Conservation (phyloP, 169 alveolate species). For the Eimeria maxima region DNA sequence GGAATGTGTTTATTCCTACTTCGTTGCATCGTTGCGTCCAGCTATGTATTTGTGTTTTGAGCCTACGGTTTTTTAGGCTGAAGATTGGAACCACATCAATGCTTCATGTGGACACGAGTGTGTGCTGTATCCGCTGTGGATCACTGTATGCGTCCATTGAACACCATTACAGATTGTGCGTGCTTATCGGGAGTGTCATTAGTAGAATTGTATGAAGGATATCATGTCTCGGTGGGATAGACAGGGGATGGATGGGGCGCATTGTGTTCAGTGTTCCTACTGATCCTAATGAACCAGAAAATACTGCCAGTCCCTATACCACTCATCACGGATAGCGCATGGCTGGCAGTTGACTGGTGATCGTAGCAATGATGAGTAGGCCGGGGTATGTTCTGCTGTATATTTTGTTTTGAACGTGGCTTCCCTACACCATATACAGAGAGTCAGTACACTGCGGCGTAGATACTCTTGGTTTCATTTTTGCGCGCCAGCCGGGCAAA, state of each 20-base stretch:
- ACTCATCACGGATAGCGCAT: neutral
- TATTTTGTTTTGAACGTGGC: neutral
- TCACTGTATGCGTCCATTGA: neutral
- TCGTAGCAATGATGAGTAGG: neutral
- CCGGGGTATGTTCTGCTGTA: neutral
- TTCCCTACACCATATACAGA: neutral
- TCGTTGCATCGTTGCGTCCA: neutral
- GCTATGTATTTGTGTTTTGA: neutral
- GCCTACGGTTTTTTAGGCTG: neutral
- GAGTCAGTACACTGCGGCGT: neutral
- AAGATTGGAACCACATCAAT: neutral
- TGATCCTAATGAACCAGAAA: neutral
- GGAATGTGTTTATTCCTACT: neutral
- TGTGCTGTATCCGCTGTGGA: neutral
- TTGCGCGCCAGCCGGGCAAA: neutral
- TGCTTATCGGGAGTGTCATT: neutral
- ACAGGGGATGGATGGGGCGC: neutral
- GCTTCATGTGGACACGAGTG: neutral
- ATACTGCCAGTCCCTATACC: neutral
- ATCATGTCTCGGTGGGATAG: neutral
- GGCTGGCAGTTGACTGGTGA: neutral
- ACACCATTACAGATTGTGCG: neutral
- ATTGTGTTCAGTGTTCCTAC: neutral
- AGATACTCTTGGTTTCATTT: too few relatives aligned
- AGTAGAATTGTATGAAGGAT: neutral